These are phyloP conservation scores for Taphrina wiesneri DNA, from an alignment of 1,139 yeast species.

Conservation along the genomic window DNA sequence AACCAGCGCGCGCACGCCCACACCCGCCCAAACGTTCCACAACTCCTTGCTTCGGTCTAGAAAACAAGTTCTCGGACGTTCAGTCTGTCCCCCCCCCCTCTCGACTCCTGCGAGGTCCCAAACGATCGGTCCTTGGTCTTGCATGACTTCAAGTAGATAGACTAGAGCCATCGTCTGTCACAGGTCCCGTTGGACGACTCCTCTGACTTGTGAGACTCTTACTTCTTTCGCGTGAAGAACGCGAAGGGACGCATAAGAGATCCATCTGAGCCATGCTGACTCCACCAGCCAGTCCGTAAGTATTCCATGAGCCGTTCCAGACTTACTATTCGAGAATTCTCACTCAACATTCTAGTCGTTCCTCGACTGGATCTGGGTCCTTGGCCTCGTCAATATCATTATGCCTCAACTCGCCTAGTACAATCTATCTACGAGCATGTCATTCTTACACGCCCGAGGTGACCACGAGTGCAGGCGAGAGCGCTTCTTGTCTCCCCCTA, in stretches of 20 bases:
- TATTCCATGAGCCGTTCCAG: background rate
- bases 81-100: background rate
- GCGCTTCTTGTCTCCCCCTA: constrained; percentile 65
- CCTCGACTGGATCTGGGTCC: constrained; percentile 18
- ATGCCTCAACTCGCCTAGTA: background rate
- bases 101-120: background rate
- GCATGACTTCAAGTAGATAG: background rate
- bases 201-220: background rate
- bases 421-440: constrained; percentile 19
- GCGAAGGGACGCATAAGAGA: background rate
- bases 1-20: too few species aligned
- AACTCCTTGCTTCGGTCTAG: background rate
- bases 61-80: background rate
- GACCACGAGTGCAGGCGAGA: background rate
- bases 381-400: background rate
- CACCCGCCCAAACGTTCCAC: constrained; percentile 1
- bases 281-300: constrained; percentile 23
- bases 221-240: background rate
- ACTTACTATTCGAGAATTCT: background rate
- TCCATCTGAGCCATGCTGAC: constrained; percentile 8
- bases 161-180: background rate
- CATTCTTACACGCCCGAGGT: constrained; percentile 19
- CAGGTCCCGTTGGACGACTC: background rate
- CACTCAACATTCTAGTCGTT: constrained; percentile 9
- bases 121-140: background rate